Percentiles rank a stretch among this genome's conserved stretches.
Evolutionary conservation across 1,284 basidiomycete genomes (phyloP).

Genomic region (Ceratobasidium sp.): DNA sequence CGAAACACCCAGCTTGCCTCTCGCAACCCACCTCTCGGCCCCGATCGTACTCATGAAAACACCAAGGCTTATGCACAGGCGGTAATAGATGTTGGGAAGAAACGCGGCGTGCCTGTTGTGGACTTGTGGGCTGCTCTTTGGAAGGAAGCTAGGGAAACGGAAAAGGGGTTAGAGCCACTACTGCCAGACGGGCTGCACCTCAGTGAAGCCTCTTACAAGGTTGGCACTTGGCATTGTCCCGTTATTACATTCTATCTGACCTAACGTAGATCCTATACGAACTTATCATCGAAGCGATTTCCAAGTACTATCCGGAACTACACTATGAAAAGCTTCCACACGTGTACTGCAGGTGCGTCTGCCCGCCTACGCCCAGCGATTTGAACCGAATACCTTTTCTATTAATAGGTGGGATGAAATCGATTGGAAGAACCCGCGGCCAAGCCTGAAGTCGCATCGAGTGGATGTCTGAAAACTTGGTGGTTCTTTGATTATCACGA

Average conservation of each 20-base stretch:
- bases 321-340: slow-evolving; percentile 50
- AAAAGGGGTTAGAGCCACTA: slow-evolving; percentile 65
- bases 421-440: slow-evolving; percentile 44
- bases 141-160: slow-evolving; percentile 72
- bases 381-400: neutral
- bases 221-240: slow-evolving; percentile 56
- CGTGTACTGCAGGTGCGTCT: slow-evolving; percentile 46
- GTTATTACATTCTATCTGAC: neutral
- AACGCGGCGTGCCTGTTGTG: slow-evolving; percentile 69
- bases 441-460: slow-evolving; percentile 30
- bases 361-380: neutral
- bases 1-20: slow-evolving; percentile 46
- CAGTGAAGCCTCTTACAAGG: slow-evolving; percentile 76
- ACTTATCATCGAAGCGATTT: slow-evolving; percentile 70
- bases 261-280: slow-evolving; percentile 72
- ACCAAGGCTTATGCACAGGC: slow-evolving; percentile 79
- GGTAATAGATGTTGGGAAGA: slow-evolving; percentile 70
- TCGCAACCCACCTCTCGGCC: slow-evolving; percentile 26
- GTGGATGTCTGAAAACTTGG: slow-evolving; percentile 15
- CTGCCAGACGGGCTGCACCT: slow-evolving; percentile 83
- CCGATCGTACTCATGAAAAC: slow-evolving; percentile 71
- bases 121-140: slow-evolving; percentile 80
- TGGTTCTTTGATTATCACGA: neutral
- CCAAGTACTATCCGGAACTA: slow-evolving; percentile 74
- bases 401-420: slow-evolving; percentile 44